phyloP scores from a whole-genome alignment of 2,329 filamentous ascomycete genomes.

The Trichoderma lentiforme region DNA sequence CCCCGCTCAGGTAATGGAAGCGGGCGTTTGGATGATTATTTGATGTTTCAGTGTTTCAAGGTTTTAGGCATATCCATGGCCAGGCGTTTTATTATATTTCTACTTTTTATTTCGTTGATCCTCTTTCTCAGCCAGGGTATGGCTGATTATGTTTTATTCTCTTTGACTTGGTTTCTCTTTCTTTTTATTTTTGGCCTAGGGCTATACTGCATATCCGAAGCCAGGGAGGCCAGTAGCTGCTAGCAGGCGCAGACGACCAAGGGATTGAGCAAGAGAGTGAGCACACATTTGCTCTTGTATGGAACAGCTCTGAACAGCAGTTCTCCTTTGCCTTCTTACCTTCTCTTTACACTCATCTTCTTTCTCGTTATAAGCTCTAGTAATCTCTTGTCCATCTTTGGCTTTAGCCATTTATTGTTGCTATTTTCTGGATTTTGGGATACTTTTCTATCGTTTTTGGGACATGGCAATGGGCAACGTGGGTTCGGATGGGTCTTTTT shows the following conservation, averaged over 20 bases:
- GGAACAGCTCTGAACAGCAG: not conserved
- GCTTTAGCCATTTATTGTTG: not conserved
- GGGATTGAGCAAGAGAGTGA: not conserved
- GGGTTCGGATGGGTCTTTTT: not conserved
- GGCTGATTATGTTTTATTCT: not conserved
- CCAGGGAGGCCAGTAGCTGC: not conserved
- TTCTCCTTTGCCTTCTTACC: not conserved
- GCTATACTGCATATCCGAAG: not conserved
- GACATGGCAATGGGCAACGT: not conserved
- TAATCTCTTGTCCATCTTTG: not conserved
- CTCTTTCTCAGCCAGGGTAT: not conserved
- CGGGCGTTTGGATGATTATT: constrained; percentile 30
- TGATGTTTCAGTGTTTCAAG: constrained; percentile 18
- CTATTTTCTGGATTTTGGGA: not conserved
- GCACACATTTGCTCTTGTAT: not conserved
- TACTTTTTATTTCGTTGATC: not conserved
- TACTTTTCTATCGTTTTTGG: not conserved
- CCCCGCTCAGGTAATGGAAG: constrained; percentile 22
- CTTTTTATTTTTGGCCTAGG: not conserved
- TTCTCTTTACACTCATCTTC: not conserved
- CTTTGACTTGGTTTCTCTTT: not conserved
- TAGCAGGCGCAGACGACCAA: not conserved
- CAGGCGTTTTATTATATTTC: constrained; percentile 12
- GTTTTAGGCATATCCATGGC: constrained; percentile 12
- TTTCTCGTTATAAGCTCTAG: not conserved